Evolutionary conservation across 2,329 filamentous ascomycete genomes (phyloP), one percentile per base, ranked within the genome.

Genomic region (Penicillium sp.): DNA sequence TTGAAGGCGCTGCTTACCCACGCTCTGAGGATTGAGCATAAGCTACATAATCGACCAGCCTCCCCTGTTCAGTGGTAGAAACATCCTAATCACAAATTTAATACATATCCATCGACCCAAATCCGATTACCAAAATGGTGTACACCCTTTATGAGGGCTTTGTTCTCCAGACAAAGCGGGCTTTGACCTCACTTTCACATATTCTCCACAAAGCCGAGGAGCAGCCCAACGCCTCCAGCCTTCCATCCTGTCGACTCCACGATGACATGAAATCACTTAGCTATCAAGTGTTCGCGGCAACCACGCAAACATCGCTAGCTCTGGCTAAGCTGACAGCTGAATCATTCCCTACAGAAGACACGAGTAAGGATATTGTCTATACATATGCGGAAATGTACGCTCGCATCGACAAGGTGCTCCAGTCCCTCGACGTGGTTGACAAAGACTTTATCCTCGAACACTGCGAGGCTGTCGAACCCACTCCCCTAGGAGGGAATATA

Each of bases 71-170:
- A 33, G 6, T 5, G 4, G 31, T 33, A 3, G 16, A 16, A 11
- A 6, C 13, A 6, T 16, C 13, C 11, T 16, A 33, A 31, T 2
- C 31, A 33, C 4, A 33, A 3, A 14, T 16, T 16, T 2, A 5
- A 3, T 4, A 33, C 13, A 16, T 1, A 14, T 7, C 16, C 31
- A 33, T 16, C 9, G 13, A 11, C 11, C 13, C 14, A 33, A 14
- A 33, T 33, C 14, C 31, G 31, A 7, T 16, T 33, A 16, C 31
- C 31, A 33, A 13, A 33, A 57, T 57, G 55, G 14, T 21, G 10
- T 57, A 57, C 33, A 57, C 55, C 1, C 19, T 57, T 49, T 57
- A 57, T 39, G 51, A 57, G 33, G 51, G 55, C 51, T 57, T 57
- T 50, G 51, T 57, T 37, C 55, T 57, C 46, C 55, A 57, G 21